Percentiles rank a stretch among this genome's conserved stretches.
These are phyloP conservation scores for Liriodendron chinense DNA, from an alignment of 164 flowering plant species.

Conservation along the genomic window DNA sequence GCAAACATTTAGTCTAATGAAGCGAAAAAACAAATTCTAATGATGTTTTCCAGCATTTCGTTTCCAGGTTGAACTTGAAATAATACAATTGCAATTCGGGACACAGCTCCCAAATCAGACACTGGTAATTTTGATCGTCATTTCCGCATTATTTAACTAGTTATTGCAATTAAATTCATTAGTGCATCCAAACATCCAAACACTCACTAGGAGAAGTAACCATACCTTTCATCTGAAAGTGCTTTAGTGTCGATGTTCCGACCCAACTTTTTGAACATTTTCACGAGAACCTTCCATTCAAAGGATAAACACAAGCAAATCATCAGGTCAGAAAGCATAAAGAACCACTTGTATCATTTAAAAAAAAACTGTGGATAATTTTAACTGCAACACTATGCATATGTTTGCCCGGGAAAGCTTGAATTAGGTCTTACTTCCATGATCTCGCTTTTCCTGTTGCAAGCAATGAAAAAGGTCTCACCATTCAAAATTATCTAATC, in stretches of 20 bases:
- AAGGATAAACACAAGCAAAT: not conserved
- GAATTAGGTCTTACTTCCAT: not conserved
- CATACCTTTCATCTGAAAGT: not conserved
- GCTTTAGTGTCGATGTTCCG: not conserved
- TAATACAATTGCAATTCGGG: no score
- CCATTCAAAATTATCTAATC: not conserved
- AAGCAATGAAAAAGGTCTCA: not conserved
- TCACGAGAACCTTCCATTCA: not conserved
- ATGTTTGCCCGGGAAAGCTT: not conserved
- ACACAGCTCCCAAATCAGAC: no score
- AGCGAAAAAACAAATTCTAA: not conserved
- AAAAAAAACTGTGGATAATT: not conserved
- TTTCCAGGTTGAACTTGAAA: not conserved
- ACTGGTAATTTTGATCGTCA: no score
- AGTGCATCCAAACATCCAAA: not conserved
- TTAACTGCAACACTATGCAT: not conserved
- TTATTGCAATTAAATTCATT: not conserved
- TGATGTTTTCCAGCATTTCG: not conserved
- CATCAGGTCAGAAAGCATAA: not conserved
- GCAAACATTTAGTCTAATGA: not conserved
- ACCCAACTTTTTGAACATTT: not conserved
- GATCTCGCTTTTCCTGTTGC: not conserved
- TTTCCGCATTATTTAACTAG: no score
- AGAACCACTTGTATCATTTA: not conserved
- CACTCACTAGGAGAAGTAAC: not conserved